A percentile compares a stretch with the other conserved stretches of the same genome.
Conservation (phyloP, 2,329 filamentous ascomycete species). For the Fusarium sambucinum region DNA sequence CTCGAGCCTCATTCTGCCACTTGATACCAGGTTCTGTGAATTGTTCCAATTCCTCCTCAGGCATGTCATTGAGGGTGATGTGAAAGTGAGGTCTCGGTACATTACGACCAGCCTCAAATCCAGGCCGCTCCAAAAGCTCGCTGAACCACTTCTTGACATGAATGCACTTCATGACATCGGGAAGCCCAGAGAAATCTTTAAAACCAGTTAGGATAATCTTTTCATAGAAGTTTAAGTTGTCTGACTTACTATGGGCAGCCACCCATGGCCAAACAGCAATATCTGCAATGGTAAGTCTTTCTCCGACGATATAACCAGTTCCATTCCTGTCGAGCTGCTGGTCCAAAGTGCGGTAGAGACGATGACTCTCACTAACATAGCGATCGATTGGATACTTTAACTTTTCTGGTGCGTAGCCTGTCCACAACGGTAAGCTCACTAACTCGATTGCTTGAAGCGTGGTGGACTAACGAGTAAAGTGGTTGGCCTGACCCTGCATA, state of each 20-base stretch:
- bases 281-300: constrained; percentile 79
- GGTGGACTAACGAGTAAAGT: constrained; percentile 71
- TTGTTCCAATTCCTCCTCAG: constrained; percentile 67
- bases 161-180: constrained; percentile 78
- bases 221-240: accelerated
- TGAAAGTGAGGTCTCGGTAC: constrained; percentile 76
- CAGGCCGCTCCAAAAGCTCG: constrained; percentile 74
- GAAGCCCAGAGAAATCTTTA: constrained; percentile 33
- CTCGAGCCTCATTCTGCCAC: neutral
- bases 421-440: neutral
- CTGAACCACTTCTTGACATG: constrained; percentile 81
- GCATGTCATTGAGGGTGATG: constrained; percentile 58
- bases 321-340: constrained; percentile 71
- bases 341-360: constrained; percentile 78
- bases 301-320: constrained; percentile 72
- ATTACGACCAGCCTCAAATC: constrained; percentile 79
- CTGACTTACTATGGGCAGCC: constrained; percentile 58
- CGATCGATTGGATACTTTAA: constrained; percentile 60
- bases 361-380: constrained; percentile 85
- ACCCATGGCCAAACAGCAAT: constrained; percentile 86
- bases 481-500: constrained; percentile 85
- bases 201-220: neutral
- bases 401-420: neutral
- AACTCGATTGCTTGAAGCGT: constrained; percentile 24
- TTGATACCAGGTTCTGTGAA: neutral